These are phyloP conservation scores for Lodderomyces margitis DNA, from an alignment of 1,139 yeast genomes.

Conservation along the genomic window DNA sequence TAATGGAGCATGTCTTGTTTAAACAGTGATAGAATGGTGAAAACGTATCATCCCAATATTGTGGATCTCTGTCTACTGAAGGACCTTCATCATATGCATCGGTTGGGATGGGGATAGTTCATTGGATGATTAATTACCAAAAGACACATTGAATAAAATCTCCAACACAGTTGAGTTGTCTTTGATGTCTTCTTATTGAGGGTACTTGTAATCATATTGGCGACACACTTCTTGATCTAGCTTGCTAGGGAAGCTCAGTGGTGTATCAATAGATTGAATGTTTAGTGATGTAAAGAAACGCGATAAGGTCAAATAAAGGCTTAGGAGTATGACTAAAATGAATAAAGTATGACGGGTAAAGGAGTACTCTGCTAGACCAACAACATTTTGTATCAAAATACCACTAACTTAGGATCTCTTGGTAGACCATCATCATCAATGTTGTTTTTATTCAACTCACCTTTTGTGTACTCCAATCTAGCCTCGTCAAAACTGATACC, in stretches of 20 bases:
- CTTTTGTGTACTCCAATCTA: slow-evolving; percentile 50
- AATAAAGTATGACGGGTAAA: too few species aligned
- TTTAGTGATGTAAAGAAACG: too few species aligned
- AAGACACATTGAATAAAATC: slow-evolving; percentile 30
- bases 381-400: too few species aligned
- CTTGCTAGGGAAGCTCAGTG: not conserved
- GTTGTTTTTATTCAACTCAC: slow-evolving; percentile 47
- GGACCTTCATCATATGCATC: slow-evolving; percentile 51
- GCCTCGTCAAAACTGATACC: slow-evolving; percentile 68
- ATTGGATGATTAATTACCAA: slow-evolving; percentile 31
- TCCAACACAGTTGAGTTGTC: slow-evolving; percentile 33
- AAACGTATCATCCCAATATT: slow-evolving; percentile 29
- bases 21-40: slow-evolving; percentile 29
- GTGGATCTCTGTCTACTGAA: slow-evolving; percentile 30
- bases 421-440: slow-evolving; percentile 49
- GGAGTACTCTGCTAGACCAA: too few species aligned
- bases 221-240: slow-evolving; percentile 21
- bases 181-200: slow-evolving; percentile 22
- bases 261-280: not conserved
- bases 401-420: slow-evolving; percentile 37
- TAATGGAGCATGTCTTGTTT: slow-evolving; percentile 30
- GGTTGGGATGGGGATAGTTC: slow-evolving; percentile 54
- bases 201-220: slow-evolving; percentile 26
- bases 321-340: too few species aligned
- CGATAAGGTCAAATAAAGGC: too few species aligned